phyloP scores from a whole-genome alignment of 1,284 basidiomycete species.

The Trametes hirsuta region DNA sequence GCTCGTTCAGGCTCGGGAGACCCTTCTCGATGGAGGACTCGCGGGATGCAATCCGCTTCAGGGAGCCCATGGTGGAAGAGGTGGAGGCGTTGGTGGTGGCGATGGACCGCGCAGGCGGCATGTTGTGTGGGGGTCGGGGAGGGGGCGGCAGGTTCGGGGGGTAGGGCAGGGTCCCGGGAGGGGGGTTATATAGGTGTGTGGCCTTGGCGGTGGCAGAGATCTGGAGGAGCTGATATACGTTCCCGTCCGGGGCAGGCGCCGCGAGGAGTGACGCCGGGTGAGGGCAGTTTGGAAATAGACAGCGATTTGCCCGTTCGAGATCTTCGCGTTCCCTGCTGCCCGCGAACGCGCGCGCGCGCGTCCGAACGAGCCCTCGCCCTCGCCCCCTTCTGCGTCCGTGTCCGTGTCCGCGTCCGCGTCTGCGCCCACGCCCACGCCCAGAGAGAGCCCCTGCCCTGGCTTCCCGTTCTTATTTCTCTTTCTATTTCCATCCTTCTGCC shows the following conservation, averaged over 20 bases:
- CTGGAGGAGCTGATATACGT: slow-evolving; percentile 12
- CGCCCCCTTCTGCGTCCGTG: not conserved
- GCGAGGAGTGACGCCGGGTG: slow-evolving; percentile 9
- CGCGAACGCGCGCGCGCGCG: not conserved
- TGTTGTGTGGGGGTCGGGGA: slow-evolving; percentile 2
- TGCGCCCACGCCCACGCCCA: too few relatives aligned
- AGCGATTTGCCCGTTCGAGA: slow-evolving; percentile 24
- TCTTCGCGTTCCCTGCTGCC: slow-evolving; percentile 18
- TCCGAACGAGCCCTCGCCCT: not conserved
- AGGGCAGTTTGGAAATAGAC: slow-evolving; percentile 18
- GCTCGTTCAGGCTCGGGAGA: slow-evolving; percentile 35
- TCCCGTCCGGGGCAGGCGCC: slow-evolving; percentile 13
- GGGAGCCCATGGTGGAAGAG: too few relatives aligned
- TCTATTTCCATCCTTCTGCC: not conserved
- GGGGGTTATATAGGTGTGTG: slow-evolving; percentile 12
- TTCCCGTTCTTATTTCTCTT: not conserved
- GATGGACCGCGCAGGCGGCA: slow-evolving; percentile 15
- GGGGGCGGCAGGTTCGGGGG: not conserved
- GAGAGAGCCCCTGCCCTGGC: too few relatives aligned
- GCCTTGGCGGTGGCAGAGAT: slow-evolving; percentile 9
- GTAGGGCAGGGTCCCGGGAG: not conserved
- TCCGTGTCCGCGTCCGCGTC: not conserved
- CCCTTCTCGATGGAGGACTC: slow-evolving; percentile 18
- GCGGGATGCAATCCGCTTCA: not conserved
- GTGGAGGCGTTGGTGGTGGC: not conserved